Evolutionary conservation across 1,284 basidiomycete species (phyloP).

Genomic region (Leccinum solheimii): DNA sequence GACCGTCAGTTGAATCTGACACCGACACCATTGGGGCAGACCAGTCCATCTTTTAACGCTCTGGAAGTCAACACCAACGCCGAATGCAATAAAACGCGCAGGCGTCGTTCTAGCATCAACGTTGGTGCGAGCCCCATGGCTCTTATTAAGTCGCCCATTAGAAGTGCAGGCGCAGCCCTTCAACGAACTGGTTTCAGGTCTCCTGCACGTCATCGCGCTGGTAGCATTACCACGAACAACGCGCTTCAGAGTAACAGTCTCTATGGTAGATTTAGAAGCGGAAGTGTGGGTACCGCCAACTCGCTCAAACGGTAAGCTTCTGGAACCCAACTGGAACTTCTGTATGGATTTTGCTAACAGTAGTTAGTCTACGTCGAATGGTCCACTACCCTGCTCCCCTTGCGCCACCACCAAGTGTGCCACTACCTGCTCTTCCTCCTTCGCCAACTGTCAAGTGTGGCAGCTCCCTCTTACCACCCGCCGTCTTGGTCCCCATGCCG

Average conservation of each 20-base stretch:
- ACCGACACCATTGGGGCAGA: slow-evolving; percentile 34
- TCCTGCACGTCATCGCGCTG: slow-evolving; percentile 42
- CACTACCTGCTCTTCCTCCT: slow-evolving; percentile 36
- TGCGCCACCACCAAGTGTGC: slow-evolving; percentile 35
- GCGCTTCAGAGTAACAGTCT: slow-evolving; percentile 39
- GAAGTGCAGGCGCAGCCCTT: slow-evolving; percentile 47
- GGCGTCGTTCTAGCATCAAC: slow-evolving; percentile 57
- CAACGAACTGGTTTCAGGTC: slow-evolving; percentile 42
- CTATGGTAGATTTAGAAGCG: slow-evolving; percentile 49
- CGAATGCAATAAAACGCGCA: slow-evolving; percentile 41
- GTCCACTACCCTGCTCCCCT: slow-evolving; percentile 31
- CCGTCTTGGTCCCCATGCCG: slow-evolving; percentile 14
- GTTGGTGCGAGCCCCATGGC: slow-evolving; percentile 46
- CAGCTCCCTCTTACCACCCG: slow-evolving; percentile 21
- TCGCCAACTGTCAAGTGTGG: slow-evolving; percentile 22
- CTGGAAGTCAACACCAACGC: slow-evolving; percentile 7
- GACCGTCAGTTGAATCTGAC: slow-evolving; percentile 35
- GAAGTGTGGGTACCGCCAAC: slow-evolving; percentile 39
- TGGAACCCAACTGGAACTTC: not conserved
- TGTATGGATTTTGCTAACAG: slow-evolving; percentile 7
- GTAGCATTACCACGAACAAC: slow-evolving; percentile 37
- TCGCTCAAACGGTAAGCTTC: slow-evolving; percentile 37
- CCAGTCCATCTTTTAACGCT: slow-evolving; percentile 11
- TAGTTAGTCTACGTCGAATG: slow-evolving; percentile 34
- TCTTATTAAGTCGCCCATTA: slow-evolving; percentile 50